Evolutionary conservation across 1,139 yeast species (phyloP).

Genomic region (Candida freyschussii): DNA sequence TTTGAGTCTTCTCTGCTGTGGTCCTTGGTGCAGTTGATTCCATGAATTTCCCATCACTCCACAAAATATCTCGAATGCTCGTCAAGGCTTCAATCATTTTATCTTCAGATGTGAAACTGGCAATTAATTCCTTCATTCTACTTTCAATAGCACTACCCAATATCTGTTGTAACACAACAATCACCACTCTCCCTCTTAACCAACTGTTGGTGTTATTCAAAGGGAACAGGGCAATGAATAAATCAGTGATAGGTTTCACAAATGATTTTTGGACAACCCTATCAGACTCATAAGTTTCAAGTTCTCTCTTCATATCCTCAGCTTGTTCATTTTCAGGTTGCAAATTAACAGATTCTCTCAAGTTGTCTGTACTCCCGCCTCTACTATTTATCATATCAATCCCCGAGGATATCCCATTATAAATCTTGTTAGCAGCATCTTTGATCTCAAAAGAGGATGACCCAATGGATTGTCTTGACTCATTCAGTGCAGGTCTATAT

Average conservation of each 20-base stretch:
- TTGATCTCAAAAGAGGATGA: conserved; percentile 28
- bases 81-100: conserved; percentile 43
- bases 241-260: conserved; percentile 78
- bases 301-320: conserved; percentile 28
- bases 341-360: conserved; percentile 11
- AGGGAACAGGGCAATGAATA: conserved; percentile 66
- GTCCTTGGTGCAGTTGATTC: conserved; percentile 35
- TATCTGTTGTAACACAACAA: conserved; percentile 77
- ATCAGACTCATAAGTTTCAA: conserved; percentile 22
- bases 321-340: conserved; percentile 20
- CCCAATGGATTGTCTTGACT: too few species aligned
- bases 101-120: conserved; percentile 42
- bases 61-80: conserved; percentile 43
- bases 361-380: conserved; percentile 3
- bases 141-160: conserved; percentile 87
- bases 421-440: conserved; percentile 40
- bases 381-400: conserved; percentile 11
- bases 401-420: conserved; percentile 37
- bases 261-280: conserved; percentile 38
- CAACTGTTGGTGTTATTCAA: conserved; percentile 63
- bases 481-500: conserved; percentile 9
- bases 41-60: conserved; percentile 59
- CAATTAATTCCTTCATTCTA: conserved; percentile 50
- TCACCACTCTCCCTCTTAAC: conserved; percentile 80
- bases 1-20: conserved; percentile 44